Evolutionary conservation across 106 monocot genomes (phyloP).

Genomic region (Allium sativum): DNA sequence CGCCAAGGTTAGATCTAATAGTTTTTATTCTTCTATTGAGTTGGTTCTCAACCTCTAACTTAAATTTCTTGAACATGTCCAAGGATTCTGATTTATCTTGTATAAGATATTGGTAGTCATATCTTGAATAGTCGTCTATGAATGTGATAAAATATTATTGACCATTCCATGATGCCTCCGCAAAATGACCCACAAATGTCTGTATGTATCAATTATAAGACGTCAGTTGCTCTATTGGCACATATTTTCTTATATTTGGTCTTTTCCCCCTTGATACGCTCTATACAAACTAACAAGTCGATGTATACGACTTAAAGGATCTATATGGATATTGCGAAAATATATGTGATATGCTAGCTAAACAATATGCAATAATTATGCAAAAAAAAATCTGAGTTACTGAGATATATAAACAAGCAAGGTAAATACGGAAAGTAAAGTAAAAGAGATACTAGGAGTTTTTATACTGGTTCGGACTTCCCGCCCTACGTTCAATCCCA

Average conservation of each 20-base stretch:
- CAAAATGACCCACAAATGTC: background rate
- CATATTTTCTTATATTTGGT: background rate
- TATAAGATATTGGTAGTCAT: background rate
- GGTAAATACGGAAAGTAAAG: too few species aligned
- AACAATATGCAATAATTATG: too few species aligned
- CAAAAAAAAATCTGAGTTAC: too few species aligned
- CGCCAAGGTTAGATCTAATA: background rate
- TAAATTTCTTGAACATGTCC: background rate
- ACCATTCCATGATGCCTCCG: background rate
- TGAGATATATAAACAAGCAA: too few species aligned
- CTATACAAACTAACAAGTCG: background rate
- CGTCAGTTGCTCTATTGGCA: background rate
- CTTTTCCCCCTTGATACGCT: background rate
- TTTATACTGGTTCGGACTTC: too few species aligned
- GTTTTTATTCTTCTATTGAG: background rate
- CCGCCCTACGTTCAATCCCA: too few species aligned
- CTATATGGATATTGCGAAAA: too few species aligned
- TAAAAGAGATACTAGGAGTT: too few species aligned
- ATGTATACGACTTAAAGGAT: too few species aligned
- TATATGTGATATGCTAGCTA: too few species aligned
- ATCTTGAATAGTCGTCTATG: conserved; percentile 6
- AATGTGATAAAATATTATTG: conserved; percentile 4
- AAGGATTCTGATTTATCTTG: background rate
- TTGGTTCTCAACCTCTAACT: background rate
- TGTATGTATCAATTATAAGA: background rate